A percentile compares a stretch with the other conserved stretches of the same genome.
These are phyloP conservation scores for Phytophthora cryptogea DNA, from an alignment of 352 stramenopile genomes.

Conservation along the genomic window DNA sequence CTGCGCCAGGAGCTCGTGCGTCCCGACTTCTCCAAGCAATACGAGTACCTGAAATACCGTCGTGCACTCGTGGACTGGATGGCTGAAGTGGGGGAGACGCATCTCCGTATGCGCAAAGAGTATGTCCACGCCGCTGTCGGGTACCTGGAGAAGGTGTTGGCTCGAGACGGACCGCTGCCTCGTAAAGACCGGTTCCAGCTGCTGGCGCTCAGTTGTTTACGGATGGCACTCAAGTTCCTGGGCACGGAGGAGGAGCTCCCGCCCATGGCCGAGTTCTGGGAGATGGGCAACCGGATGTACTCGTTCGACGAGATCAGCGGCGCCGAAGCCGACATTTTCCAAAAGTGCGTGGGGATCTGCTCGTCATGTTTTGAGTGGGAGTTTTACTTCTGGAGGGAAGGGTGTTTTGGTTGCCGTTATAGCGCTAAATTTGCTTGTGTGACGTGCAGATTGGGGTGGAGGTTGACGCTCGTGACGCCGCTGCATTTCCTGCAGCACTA, in stretches of 20 bases:
- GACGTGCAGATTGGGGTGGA: constrained; percentile 68
- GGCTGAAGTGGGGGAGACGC: constrained; percentile 76
- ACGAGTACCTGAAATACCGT: constrained; percentile 86
- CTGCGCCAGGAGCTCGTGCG: constrained; percentile 71
- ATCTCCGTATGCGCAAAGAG: constrained; percentile 83
- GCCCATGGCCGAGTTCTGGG: constrained; percentile 82
- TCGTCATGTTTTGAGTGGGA: constrained; percentile 23
- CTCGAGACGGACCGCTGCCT: constrained; percentile 43
- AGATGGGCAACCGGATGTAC: constrained; percentile 87
- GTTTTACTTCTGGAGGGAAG: constrained; percentile 5
- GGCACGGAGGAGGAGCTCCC: constrained; percentile 83
- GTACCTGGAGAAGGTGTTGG: constrained; percentile 81
- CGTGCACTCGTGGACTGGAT: constrained; percentile 88
- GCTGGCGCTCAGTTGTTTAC: constrained; percentile 78
- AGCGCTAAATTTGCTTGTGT: constrained; percentile 31
- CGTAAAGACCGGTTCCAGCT: constrained; percentile 84
- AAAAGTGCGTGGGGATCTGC: constrained; percentile 38
- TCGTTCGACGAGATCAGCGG: constrained; percentile 83
- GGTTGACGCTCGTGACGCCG: constrained; percentile 65
- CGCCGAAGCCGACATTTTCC: constrained; percentile 60
- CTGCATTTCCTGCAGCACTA: constrained; percentile 87
- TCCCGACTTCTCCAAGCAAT: constrained; percentile 72
- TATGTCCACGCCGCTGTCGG: constrained; percentile 80
- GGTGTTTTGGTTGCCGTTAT: constrained; percentile 12
- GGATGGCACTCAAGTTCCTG: constrained; percentile 82